phyloP scores from a whole-genome alignment of 2,329 filamentous ascomycete genomes.

The Ophiostoma ips region DNA sequence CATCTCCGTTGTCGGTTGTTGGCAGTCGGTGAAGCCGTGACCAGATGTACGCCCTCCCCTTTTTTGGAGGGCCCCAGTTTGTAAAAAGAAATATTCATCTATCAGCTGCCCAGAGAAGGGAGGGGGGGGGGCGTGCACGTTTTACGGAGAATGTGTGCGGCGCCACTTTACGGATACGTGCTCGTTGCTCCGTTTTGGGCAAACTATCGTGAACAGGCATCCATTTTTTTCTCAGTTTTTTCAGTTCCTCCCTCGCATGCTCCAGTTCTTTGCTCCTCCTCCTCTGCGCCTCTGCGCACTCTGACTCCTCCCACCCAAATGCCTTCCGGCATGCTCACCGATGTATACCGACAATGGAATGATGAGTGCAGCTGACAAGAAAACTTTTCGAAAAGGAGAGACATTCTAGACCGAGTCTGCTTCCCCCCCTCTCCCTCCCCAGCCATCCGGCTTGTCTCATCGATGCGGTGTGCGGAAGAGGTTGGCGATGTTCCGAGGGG shows the following conservation, averaged over 20 bases:
- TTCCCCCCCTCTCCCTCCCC: too few species aligned
- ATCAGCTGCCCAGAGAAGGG: too few species aligned
- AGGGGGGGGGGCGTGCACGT: too few species aligned
- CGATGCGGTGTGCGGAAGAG: background rate
- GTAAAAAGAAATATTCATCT: background rate
- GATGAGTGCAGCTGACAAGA: background rate
- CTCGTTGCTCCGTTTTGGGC: background rate
- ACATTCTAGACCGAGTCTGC: background rate
- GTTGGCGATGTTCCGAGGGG: background rate
- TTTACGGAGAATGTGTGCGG: too few species aligned
- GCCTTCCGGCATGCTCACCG: background rate
- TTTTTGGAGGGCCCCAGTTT: too few species aligned
- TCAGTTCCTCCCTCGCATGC: background rate
- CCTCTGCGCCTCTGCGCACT: too few species aligned
- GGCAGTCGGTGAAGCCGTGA: background rate
- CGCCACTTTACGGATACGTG: background rate
- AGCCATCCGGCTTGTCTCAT: background rate
- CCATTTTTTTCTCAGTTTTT: background rate
- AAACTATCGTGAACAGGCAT: conserved; percentile 1
- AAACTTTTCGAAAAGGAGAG: too few species aligned
- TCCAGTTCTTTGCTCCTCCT: background rate
- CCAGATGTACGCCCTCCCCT: background rate
- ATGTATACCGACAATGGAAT: background rate
- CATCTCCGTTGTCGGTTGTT: background rate
- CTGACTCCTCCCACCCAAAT: background rate